phyloP scores from a whole-genome alignment of 2,329 filamentous ascomycete species.

The Fusarium illudens region DNA sequence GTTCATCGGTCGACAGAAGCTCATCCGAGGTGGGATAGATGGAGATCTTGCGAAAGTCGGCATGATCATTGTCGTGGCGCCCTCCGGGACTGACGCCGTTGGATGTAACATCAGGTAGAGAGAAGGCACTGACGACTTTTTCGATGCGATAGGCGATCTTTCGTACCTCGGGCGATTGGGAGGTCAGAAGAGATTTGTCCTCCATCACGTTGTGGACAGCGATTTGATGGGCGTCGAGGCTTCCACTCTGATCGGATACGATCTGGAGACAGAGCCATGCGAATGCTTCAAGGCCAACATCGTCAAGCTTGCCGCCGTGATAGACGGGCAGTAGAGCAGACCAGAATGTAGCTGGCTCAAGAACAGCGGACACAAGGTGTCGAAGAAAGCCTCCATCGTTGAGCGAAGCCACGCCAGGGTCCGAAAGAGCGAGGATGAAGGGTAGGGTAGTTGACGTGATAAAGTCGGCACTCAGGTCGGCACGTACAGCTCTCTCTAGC shows the following conservation, averaged over 20 bases:
- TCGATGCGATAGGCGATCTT: constrained; percentile 49
- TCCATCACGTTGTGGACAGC: constrained; percentile 42
- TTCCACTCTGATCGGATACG: constrained; percentile 32
- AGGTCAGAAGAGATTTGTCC: constrained; percentile 34
- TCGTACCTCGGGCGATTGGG: constrained; percentile 36
- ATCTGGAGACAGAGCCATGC: constrained; percentile 61
- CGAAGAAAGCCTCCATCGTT: constrained; percentile 34
- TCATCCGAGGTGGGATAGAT: constrained; percentile 75
- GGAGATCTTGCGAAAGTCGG: constrained; percentile 66
- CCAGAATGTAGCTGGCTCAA: constrained; percentile 65
- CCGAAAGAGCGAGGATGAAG: constrained; percentile 17
- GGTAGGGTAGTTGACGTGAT: constrained; percentile 34
- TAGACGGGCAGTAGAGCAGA: constrained; percentile 51
- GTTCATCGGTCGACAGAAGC: constrained; percentile 59
- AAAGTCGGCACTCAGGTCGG: constrained; percentile 40
- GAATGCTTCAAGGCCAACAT: constrained; percentile 49
- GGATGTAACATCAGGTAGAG: background rate
- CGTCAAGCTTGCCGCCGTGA: constrained; percentile 42
- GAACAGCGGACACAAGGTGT: constrained; percentile 53
- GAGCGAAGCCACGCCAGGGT: constrained; percentile 24
- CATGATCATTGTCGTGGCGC: constrained; percentile 77
- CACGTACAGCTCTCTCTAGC: constrained; percentile 39
- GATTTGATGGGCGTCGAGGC: constrained; percentile 9
- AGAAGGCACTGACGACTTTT: constrained; percentile 46
- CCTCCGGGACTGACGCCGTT: constrained; percentile 61